A percentile compares a stretch with the other conserved stretches of the same genome.
phyloP scores from a whole-genome alignment of 805 yeast species.

The Brettanomyces naardenensis region DNA sequence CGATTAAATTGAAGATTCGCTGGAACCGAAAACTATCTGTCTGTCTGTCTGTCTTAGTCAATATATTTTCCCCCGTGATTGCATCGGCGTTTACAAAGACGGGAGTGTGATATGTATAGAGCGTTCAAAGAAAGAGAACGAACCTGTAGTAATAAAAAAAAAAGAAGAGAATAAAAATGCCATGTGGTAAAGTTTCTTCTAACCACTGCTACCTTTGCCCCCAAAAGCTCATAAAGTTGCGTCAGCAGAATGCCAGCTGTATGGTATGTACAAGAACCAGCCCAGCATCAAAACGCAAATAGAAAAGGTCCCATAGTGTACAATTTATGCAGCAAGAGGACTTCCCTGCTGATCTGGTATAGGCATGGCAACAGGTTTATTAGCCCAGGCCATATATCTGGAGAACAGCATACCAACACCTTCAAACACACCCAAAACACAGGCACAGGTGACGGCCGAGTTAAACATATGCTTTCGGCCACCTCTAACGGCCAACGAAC shows the following conservation, averaged over 20 bases:
- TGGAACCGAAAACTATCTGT: no score
- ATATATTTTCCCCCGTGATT: no score
- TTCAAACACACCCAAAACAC: conserved; percentile 92
- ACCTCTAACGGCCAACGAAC: conserved; percentile 95
- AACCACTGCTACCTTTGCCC: background rate
- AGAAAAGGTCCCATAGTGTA: background rate
- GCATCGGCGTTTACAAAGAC: no score
- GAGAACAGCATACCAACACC: conserved; percentile 97
- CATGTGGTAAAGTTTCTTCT: background rate
- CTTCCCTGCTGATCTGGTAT: conserved; percentile 31
- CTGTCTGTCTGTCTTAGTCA: no score
- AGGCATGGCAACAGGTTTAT: conserved; percentile 61
- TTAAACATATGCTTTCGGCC: conserved; percentile 97
- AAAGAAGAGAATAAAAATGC: background rate
- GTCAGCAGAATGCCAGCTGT: background rate
- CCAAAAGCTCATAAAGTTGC: background rate
- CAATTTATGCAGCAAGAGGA: conserved; percentile 1
- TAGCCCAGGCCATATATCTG: conserved; percentile 79
- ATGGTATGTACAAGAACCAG: conserved; percentile 3
- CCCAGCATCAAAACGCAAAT: background rate
- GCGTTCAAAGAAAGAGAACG: no score
- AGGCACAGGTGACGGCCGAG: conserved; percentile 95
- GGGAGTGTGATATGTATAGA: no score
- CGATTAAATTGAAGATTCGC: no score
- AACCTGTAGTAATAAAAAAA: background rate